Conservation (phyloP, 2,329 filamentous ascomycete species). For the Diaporthe australafricana region DNA sequence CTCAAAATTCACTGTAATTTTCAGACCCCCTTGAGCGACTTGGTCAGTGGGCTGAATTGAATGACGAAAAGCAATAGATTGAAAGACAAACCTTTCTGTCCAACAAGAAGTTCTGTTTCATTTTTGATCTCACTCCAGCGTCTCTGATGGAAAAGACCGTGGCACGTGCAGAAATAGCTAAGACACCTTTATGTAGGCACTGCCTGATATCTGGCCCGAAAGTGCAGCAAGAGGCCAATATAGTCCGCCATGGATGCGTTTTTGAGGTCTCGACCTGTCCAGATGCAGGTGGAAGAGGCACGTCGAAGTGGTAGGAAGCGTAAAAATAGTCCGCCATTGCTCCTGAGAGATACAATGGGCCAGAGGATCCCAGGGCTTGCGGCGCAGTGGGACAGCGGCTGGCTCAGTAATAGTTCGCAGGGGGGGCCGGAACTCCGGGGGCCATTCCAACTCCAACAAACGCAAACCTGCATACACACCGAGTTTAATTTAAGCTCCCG, state of each 20-base stretch:
- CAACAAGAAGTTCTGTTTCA: background rate
- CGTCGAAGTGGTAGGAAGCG: slow-evolving; percentile 11
- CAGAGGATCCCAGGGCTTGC: slow-evolving; percentile 12
- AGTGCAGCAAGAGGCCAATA: background rate
- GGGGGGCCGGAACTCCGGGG: slow-evolving; percentile 14
- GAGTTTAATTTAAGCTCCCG: slow-evolving; percentile 28
- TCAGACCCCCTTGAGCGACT: no score
- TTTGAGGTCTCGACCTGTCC: slow-evolving; percentile 4
- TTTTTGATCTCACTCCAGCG: no score
- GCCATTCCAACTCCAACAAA: background rate
- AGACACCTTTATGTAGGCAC: background rate
- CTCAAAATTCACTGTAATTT: no score
- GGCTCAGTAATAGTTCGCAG: background rate
- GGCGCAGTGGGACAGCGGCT: slow-evolving; percentile 13
- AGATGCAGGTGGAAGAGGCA: background rate
- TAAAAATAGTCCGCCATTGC: slow-evolving; percentile 24
- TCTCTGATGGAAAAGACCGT: background rate
- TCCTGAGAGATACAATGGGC: background rate
- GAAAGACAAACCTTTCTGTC: no score
- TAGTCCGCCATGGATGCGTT: slow-evolving; percentile 1
- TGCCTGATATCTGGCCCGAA: background rate
- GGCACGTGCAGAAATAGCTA: background rate
- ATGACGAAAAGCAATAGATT: no score
- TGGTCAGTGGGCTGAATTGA: no score
- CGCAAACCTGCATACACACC: background rate